phyloP scores from a whole-genome alignment of 345 rosid species.

The Zanthoxylum bungeanum region DNA sequence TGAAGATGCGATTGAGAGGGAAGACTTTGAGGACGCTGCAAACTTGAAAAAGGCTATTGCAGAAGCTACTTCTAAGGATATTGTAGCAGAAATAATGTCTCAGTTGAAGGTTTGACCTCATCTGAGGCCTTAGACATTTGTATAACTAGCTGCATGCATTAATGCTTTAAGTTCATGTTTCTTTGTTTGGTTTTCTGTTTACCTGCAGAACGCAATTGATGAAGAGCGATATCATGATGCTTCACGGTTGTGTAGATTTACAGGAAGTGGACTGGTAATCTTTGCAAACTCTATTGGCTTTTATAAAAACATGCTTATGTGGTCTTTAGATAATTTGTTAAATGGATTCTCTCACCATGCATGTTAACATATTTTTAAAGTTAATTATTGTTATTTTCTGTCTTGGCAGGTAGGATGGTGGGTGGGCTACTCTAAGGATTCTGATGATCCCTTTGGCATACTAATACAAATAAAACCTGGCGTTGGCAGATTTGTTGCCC shows the following conservation, averaged over 20 bases:
- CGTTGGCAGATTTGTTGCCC: slow-evolving; percentile 85
- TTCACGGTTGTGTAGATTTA: slow-evolving; percentile 59
- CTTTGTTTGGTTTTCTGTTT: slow-evolving; percentile 18
- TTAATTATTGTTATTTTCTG: slow-evolving; percentile 13
- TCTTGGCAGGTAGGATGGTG: slow-evolving; percentile 92
- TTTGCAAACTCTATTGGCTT: neutral
- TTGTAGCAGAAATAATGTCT: slow-evolving; percentile 73
- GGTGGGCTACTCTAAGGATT: slow-evolving; percentile 82
- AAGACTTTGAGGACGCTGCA: slow-evolving; percentile 87
- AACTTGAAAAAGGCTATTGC: slow-evolving; percentile 68
- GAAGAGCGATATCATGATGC: slow-evolving; percentile 94
- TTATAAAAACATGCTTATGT: neutral
- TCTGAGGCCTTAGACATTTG: neutral
- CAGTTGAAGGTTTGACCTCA: slow-evolving; percentile 59
- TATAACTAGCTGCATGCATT: neutral
- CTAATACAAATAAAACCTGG: slow-evolving; percentile 78
- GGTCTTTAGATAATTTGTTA: neutral
- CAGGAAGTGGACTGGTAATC: slow-evolving; percentile 90
- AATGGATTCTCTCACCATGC: neutral
- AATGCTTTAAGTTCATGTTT: slow-evolving; percentile 4
- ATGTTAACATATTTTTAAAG: neutral
- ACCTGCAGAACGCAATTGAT: slow-evolving; percentile 58
- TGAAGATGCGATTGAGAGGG: slow-evolving; percentile 81
- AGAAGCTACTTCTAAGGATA: slow-evolving; percentile 66
- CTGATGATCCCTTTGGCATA: slow-evolving; percentile 85